Conservation (phyloP, 1,284 basidiomycete genomes). For the Apiotrichum sp. region DNA sequence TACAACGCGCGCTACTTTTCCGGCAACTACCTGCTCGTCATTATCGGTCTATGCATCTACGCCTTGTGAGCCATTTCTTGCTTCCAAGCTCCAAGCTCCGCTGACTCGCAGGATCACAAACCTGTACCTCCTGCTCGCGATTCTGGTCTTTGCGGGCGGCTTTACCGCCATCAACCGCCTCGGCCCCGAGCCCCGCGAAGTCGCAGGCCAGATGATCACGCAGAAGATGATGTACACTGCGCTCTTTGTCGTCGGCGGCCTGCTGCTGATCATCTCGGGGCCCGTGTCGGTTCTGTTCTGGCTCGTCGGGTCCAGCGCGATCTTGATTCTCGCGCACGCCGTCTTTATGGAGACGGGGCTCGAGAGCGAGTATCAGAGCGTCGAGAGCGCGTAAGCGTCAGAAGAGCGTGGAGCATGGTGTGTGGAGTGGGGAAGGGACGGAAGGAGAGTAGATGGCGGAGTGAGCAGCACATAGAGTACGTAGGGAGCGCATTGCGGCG, state of each 20-base stretch:
- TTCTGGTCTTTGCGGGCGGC: slow-evolving; percentile 79
- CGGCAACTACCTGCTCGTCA: slow-evolving; percentile 77
- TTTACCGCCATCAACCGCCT: slow-evolving; percentile 81
- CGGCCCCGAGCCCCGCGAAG: slow-evolving; percentile 48
- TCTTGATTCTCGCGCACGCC: slow-evolving; percentile 49
- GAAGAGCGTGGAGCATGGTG: no score
- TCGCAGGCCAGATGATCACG: slow-evolving; percentile 47
- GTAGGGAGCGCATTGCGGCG: no score
- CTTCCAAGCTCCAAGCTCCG: no score
- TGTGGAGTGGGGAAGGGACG: no score
- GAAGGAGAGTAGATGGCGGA: no score
- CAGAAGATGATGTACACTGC: slow-evolving; percentile 58
- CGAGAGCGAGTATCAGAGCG: slow-evolving; percentile 21
- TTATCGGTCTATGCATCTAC: slow-evolving; percentile 72
- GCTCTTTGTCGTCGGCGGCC: slow-evolving; percentile 30
- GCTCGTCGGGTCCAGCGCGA: slow-evolving; percentile 27
- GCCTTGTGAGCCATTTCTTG: slow-evolving; percentile 56
- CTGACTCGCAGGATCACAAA: slow-evolving; percentile 55
- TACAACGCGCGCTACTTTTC: slow-evolving; percentile 87
- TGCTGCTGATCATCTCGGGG: slow-evolving; percentile 27
- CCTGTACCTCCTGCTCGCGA: slow-evolving; percentile 67
- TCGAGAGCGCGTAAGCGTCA: background rate
- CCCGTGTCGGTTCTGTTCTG: slow-evolving; percentile 31
- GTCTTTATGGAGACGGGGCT: slow-evolving; percentile 51
- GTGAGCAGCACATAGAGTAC: no score